Evolutionary conservation across 352 stramenopile genomes (phyloP), one percentile per base, ranked within the genome.

Genomic region (Pythium guiyangense): DNA sequence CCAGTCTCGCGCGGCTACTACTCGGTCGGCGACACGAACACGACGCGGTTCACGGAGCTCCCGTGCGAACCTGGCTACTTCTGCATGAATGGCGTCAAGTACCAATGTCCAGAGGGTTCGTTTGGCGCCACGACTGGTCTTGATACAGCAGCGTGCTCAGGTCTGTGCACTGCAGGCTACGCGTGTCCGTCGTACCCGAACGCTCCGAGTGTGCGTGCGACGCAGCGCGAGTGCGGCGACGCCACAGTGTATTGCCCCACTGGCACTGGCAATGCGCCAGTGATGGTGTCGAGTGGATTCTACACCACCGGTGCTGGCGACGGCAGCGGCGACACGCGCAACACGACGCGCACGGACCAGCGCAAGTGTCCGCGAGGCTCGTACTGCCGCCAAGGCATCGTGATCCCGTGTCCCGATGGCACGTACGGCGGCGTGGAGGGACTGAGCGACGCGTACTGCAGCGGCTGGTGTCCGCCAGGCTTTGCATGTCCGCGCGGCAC

Each of bases 61-160:
- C 57, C 70, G 26, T 96, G 89, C 39, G 74, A 88, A n/a, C 59
- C 63, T 35, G 85, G 86, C 12, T 84, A 76, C 53, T 97, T 84
- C 49, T 97, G 86, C 62, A 37, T 71, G 2, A 50, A 70, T n/a
- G 86, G 84, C 8, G 44, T 86, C 52, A 77, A 79, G 52, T 79
- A 73, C 20, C 67, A 90, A 48, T 97, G 88, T 43, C 81, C 87
- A 9, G 65, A 70, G 10, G 88, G 88, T 10, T 85, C 72, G 2
- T 96, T 77, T 29, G 90, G 90, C 26, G 67, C 71, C n/a, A 67
- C 50, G 0, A 59, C 31, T 14, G 71, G 70, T 0, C 63, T 94
- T 5, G 54, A 55, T 4, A 69, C 68, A 22, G 1, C 76, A 11
- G 26, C 12, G 9, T 96, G 86, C 53, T 89, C 74, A 22, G 86